Percentiles rank a stretch among this genome's conserved stretches.
Evolutionary conservation across 164 flowering plant genomes (phyloP).

Genomic region (Piper longum): DNA sequence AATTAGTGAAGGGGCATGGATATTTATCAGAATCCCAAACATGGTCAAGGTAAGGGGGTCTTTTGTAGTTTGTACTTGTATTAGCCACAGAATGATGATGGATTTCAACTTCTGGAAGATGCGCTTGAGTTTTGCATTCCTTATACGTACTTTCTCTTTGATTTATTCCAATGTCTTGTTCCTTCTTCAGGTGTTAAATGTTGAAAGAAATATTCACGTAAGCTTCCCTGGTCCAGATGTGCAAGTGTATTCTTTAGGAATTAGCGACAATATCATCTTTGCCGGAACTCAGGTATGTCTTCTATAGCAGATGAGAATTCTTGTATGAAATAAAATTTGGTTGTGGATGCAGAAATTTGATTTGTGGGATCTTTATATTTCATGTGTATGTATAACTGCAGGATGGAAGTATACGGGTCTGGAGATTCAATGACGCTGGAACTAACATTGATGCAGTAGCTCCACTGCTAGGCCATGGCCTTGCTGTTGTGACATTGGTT

Average conservation of each 20-base stretch:
- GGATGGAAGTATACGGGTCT: slow-evolving; percentile 82
- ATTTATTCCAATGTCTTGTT: neutral
- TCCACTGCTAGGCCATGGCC: slow-evolving; percentile 54
- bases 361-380: neutral
- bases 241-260: slow-evolving; percentile 75
- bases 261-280: slow-evolving; percentile 69
- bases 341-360: too few species aligned
- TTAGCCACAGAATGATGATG: too few species aligned
- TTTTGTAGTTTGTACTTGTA: too few species aligned
- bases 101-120: too few species aligned
- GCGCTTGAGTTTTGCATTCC: too few species aligned
- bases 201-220: slow-evolving; percentile 37
- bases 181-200: slow-evolving; percentile 64
- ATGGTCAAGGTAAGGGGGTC: slow-evolving; percentile 49
- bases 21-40: slow-evolving; percentile 79
- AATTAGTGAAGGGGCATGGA: slow-evolving; percentile 94
- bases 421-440: slow-evolving; percentile 58
- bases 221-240: slow-evolving; percentile 80
- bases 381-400: slow-evolving; percentile 14
- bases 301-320: neutral
- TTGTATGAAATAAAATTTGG: too few species aligned
- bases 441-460: slow-evolving; percentile 76
- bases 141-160: too few species aligned
- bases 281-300: slow-evolving; percentile 75
- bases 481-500: slow-evolving; percentile 60